Evolutionary conservation across 495 filamentous ascomycete species (phyloP).

Genomic region (Penicillium goetzii): DNA sequence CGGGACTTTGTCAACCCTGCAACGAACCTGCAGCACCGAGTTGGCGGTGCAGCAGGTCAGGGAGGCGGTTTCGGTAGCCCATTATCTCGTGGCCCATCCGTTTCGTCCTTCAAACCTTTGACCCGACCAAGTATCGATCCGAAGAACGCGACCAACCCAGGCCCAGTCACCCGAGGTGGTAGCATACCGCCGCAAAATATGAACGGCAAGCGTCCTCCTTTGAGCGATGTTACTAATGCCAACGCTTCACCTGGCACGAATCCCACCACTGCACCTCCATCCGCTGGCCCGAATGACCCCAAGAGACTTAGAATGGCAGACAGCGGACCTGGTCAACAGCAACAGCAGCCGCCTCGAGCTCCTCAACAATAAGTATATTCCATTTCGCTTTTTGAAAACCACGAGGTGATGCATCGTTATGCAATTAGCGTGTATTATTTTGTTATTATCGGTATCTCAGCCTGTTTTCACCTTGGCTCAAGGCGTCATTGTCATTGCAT

Average conservation of each 20-base stretch:
- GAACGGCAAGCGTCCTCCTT: constrained; percentile 51
- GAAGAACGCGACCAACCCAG: constrained; percentile 28
- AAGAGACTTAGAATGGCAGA: constrained; percentile 41
- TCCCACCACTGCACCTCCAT: constrained; percentile 26
- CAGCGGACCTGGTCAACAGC: constrained; percentile 14
- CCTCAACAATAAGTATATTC: constrained; percentile 16
- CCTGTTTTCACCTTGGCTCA: constrained; percentile 1
- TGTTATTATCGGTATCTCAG: constrained; percentile 7
- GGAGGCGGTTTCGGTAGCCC: constrained; percentile 38
- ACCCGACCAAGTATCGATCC: constrained; percentile 46
- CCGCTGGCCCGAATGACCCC: constrained; percentile 34
- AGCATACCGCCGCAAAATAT: constrained; percentile 37
- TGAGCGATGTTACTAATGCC: constrained; percentile 58
- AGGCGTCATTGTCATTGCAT: not conserved
- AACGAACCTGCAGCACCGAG: constrained; percentile 65
- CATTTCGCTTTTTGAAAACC: constrained; percentile 1
- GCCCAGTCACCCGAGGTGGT: constrained; percentile 22
- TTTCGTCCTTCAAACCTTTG: constrained; percentile 49
- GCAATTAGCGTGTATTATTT: constrained; percentile 23
- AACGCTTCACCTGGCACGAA: constrained; percentile 26
- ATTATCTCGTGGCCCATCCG: constrained; percentile 42
- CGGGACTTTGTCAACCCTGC: constrained; percentile 70
- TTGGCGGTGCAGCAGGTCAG: constrained; percentile 68
- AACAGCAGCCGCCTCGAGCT: constrained; percentile 19
- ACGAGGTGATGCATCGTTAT: constrained; percentile 7